Base-by-base conservation (phyloP, 352 stramenopile genomes). In the Phytophthora podocarpi region DNA sequence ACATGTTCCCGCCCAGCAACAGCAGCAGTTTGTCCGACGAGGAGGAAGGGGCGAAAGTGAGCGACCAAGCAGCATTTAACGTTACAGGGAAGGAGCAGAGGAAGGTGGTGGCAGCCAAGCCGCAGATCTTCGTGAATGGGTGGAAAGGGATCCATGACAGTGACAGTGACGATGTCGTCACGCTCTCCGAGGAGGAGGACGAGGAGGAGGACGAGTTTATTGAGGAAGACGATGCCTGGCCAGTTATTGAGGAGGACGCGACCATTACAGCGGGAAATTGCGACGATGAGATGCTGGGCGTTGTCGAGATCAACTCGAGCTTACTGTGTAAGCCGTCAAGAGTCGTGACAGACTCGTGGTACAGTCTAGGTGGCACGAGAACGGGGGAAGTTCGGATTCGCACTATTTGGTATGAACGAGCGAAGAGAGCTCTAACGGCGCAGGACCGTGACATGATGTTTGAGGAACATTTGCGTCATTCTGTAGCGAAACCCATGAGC, bases 361-460 rank as follows among this genome's bases (percentile, higher is more conserved):
- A 91, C 45, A 52, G 69, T 30, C 41, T 93, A 7, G 59, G 70
- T 5, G 77, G 71, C 16, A 74, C 70, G 18, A 67, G 64, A 11
- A 79, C 82, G 12, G 84, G 84, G 1, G 82, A 93, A 67, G 67
- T 93, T 21, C 74, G 84, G 8, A 68, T 93, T 28, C 82, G 84
- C 13, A 91, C 80, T 1, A 47, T 90, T 42, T 80, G 78, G 40
- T 67, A 76, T 8, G 64, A 76, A 6, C 53, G 49, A 36, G 30
- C 46, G 4, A 66, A 54, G 12, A 24, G 48, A n/a, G 16, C 49
- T 12, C 53, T 73, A 5, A 60, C 52, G 5, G 36, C 34, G 5
- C 57, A 63, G 35, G 59, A 80, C 31, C 57, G 73, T 9, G 72
- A 85, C 16, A 34, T 49, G 16, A 20, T 88, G 7, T 83, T 85